phyloP scores from a whole-genome alignment of 768 basidiomycete genomes.

The Termitomyces sp. region DNA sequence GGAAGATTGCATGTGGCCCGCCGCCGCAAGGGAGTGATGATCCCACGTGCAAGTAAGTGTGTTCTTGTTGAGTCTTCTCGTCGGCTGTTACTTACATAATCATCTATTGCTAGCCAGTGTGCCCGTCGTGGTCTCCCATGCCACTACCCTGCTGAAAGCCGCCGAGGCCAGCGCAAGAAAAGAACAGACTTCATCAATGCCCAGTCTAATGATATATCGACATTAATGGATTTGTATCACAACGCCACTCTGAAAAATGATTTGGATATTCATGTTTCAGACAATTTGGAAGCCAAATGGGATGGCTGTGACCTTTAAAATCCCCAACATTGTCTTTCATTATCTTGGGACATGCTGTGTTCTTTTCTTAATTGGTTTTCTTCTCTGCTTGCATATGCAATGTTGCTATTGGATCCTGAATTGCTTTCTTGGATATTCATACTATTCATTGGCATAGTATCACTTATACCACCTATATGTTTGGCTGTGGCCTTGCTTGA shows the following conservation, averaged over 20 bases:
- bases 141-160: conserved; percentile 11
- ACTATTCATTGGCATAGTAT: neutral
- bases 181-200: neutral
- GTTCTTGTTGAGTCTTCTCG: neutral
- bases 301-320: neutral
- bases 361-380: neutral
- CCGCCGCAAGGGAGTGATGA: conserved; percentile 33
- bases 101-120: conserved; percentile 6
- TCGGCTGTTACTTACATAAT: neutral
- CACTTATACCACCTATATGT: neutral
- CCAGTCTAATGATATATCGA: neutral
- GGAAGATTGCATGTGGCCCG: conserved; percentile 52
- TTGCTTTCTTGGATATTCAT: neutral
- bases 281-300: neutral
- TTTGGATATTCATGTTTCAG: neutral
- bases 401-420: neutral
- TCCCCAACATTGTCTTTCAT: neutral
- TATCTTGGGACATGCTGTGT: neutral
- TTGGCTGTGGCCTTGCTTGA: no score
- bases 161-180: conserved; percentile 12
- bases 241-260: neutral
- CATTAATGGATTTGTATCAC: neutral
- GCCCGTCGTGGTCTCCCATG: conserved; percentile 7
- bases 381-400: neutral
- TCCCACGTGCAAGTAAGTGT: conserved; percentile 47